These are phyloP conservation scores for Exidia glandulosa DNA, from an alignment of 768 basidiomycete genomes.

Conservation along the genomic window DNA sequence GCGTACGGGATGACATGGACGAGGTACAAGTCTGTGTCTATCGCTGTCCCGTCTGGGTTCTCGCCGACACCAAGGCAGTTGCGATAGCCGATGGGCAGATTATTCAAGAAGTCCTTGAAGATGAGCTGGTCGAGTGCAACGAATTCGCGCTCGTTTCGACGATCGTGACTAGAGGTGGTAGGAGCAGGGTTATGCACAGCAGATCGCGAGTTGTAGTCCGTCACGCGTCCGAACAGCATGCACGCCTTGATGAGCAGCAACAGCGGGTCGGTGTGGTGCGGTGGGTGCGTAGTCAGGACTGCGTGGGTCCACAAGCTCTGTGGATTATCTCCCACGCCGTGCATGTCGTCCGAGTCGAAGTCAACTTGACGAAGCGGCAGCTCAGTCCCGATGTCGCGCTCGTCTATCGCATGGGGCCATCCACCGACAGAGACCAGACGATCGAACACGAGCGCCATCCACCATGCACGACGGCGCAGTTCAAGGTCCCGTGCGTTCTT, in stretches of 20 bases:
- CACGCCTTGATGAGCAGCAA: conserved; percentile 70
- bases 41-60: conserved; percentile 36
- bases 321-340: conserved; percentile 42
- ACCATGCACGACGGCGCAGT: conserved; percentile 74
- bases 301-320: conserved; percentile 56
- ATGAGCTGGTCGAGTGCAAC: conserved; percentile 60
- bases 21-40: conserved; percentile 82
- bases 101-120: conserved; percentile 54
- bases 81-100: conserved; percentile 56
- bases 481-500: conserved; percentile 67
- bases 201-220: conserved; percentile 72
- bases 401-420: conserved; percentile 79
- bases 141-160: conserved; percentile 31
- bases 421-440: conserved; percentile 72
- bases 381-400: conserved; percentile 76
- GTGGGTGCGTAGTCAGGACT: conserved; percentile 58
- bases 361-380: conserved; percentile 64
- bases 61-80: conserved; percentile 45
- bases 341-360: conserved; percentile 60
- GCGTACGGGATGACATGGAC: conserved; percentile 80
- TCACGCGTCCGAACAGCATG: conserved; percentile 78
- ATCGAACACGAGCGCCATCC: conserved; percentile 84
- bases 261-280: conserved; percentile 74
- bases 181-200: conserved; percentile 56
- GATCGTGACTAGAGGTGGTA: conserved; percentile 32